Conservation (phyloP, 2,329 filamentous ascomycete genomes). For the Cladosporium sp. region DNA sequence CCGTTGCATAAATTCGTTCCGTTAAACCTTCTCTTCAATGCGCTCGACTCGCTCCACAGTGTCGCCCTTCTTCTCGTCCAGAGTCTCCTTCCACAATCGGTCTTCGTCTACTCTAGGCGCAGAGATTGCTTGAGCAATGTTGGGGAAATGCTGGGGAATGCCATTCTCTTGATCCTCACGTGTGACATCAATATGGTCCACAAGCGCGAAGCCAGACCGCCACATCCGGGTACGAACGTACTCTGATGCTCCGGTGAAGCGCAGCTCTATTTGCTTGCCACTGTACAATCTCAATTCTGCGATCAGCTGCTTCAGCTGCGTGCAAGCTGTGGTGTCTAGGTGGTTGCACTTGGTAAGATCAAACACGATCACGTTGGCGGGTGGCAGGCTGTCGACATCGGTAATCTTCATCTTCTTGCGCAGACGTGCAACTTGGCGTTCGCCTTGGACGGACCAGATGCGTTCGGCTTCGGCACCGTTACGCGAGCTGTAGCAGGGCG, state of each 20-base stretch:
- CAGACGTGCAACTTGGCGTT: slow-evolving; percentile 50
- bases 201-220: slow-evolving; percentile 26
- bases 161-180: slow-evolving; percentile 4
- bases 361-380: slow-evolving; percentile 52
- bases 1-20: background rate
- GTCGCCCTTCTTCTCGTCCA: slow-evolving; percentile 14
- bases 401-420: slow-evolving; percentile 43
- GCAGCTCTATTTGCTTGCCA: slow-evolving; percentile 48
- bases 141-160: slow-evolving; percentile 3
- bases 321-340: slow-evolving; percentile 55
- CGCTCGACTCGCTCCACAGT: slow-evolving; percentile 8
- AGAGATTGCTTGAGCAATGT: background rate
- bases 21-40: slow-evolving; percentile 14
- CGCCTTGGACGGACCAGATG: slow-evolving; percentile 57
- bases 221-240: slow-evolving; percentile 37
- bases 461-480: slow-evolving; percentile 43
- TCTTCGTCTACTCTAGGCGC: background rate
- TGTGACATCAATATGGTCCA: slow-evolving; percentile 21
- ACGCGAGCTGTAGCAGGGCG: slow-evolving; percentile 41
- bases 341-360: slow-evolving; percentile 56
- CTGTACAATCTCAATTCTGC: slow-evolving; percentile 52
- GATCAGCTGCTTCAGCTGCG: slow-evolving; percentile 51
- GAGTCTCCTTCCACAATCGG: background rate
- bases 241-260: slow-evolving; percentile 52
- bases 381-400: slow-evolving; percentile 35